phyloP scores from a whole-genome alignment of 139 green algal genomes.

The Chlorokybus atmophyticus region DNA sequence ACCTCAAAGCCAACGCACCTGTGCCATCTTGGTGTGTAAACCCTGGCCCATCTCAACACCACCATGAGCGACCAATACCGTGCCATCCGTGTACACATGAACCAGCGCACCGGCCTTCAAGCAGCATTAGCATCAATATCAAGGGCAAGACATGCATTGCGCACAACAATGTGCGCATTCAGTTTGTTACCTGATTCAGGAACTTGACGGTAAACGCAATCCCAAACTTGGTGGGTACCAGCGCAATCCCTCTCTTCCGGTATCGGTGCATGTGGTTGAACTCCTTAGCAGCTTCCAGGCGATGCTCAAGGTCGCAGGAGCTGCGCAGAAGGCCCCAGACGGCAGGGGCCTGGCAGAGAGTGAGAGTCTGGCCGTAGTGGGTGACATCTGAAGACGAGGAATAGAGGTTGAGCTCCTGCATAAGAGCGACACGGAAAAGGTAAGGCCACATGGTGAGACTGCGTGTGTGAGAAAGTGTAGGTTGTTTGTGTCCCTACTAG shows the following conservation, averaged over 20 bases:
- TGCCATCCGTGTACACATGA: conserved; percentile 88
- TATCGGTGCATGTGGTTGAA: conserved; percentile 56
- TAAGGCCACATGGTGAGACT: no score
- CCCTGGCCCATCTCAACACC: conserved; percentile 98
- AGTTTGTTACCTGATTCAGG: conserved; percentile 71
- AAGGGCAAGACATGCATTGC: not conserved
- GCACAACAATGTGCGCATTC: no score
- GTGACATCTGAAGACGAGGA: conserved; percentile 51
- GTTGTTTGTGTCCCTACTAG: no score
- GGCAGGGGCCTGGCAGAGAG: conserved; percentile 16
- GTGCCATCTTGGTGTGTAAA: conserved; percentile 91
- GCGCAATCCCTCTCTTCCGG: conserved; percentile 75
- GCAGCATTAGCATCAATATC: not conserved
- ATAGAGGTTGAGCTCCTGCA: conserved; percentile 67
- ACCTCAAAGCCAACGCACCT: no score
- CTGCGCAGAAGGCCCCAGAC: conserved; percentile 43
- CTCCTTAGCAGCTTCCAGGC: conserved; percentile 22
- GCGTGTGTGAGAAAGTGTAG: no score
- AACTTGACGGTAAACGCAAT: conserved; percentile 80
- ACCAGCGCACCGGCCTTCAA: conserved; percentile 78
- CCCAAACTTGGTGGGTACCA: conserved; percentile 89
- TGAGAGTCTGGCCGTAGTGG: conserved; percentile 65
- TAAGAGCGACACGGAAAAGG: no score
- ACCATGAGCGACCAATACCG: conserved; percentile 83
- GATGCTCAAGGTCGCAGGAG: conserved; percentile 19